Evolutionary conservation across 352 stramenopile genomes (phyloP).

Genomic region (Phytophthora aleatoria): DNA sequence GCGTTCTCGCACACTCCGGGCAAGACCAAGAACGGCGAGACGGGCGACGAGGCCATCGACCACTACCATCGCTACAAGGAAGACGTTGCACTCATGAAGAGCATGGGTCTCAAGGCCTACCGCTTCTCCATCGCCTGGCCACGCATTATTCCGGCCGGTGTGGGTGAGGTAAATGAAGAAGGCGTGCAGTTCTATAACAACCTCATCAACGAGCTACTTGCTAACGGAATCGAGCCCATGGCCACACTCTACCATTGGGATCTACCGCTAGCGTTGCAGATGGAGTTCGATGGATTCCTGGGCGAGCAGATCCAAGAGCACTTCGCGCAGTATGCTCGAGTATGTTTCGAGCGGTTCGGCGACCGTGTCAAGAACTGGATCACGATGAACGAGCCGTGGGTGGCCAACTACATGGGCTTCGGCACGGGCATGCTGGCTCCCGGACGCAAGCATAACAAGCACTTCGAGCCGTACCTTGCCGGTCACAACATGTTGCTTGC

Average conservation of each 20-base stretch:
- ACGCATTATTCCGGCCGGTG: constrained; percentile 89
- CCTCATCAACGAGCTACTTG: constrained; percentile 88
- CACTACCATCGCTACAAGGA: constrained; percentile 91
- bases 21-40: constrained; percentile 76
- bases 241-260: constrained; percentile 98
- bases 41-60: constrained; percentile 87
- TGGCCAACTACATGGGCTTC: constrained; percentile 86
- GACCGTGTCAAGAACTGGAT: constrained; percentile 93
- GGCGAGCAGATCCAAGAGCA: constrained; percentile 51
- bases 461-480: constrained; percentile 70
- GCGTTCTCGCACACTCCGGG: constrained; percentile 71
- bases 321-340: constrained; percentile 82
- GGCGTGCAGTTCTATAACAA: constrained; percentile 92
- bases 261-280: constrained; percentile 85
- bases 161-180: constrained; percentile 74
- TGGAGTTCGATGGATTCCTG: constrained; percentile 79
- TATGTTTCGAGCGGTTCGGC: constrained; percentile 92
- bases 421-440: constrained; percentile 85
- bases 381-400: constrained; percentile 93
- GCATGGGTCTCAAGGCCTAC: constrained; percentile 89
- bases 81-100: constrained; percentile 92
- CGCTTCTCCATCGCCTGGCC: constrained; percentile 93
- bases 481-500: constrained; percentile 90
- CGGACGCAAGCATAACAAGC: constrained; percentile 45
- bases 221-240: constrained; percentile 82